These are phyloP conservation scores for Populus davidiana DNA, from an alignment of 345 rosid genomes.

Conservation along the genomic window DNA sequence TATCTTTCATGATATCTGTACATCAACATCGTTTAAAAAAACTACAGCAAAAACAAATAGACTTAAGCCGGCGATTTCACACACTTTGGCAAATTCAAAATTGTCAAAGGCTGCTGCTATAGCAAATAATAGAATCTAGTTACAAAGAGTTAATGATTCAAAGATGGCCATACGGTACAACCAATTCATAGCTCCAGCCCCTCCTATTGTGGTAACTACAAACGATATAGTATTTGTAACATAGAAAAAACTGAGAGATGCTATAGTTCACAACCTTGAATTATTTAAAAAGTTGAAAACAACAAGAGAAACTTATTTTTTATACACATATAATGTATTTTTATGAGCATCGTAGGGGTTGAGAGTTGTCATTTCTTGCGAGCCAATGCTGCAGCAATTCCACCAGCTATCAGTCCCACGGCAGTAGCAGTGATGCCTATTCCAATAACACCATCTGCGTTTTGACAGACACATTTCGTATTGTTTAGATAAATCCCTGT, in stretches of 20 bases:
- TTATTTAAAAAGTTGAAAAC: not conserved
- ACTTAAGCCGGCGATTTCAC: not conserved
- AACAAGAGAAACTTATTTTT: not conserved
- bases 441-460: conserved; percentile 84
- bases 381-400: conserved; percentile 73
- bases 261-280: not conserved
- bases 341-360: not conserved
- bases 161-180: not conserved
- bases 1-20: no score
- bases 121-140: not conserved
- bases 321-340: not conserved
- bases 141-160: not conserved
- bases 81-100: not conserved
- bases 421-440: conserved; percentile 85
- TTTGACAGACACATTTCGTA: conserved; percentile 1
- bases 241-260: not conserved
- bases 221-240: not conserved
- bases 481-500: not conserved
- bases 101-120: not conserved
- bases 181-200: not conserved
- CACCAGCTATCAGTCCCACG: conserved; percentile 75
- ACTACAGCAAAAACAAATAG: not conserved
- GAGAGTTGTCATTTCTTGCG: conserved; percentile 50
- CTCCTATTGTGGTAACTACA: not conserved
- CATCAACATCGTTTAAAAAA: no score